Evolutionary conservation across 306 rosid genomes (phyloP).

Genomic region (Trichosanthes truncata): DNA sequence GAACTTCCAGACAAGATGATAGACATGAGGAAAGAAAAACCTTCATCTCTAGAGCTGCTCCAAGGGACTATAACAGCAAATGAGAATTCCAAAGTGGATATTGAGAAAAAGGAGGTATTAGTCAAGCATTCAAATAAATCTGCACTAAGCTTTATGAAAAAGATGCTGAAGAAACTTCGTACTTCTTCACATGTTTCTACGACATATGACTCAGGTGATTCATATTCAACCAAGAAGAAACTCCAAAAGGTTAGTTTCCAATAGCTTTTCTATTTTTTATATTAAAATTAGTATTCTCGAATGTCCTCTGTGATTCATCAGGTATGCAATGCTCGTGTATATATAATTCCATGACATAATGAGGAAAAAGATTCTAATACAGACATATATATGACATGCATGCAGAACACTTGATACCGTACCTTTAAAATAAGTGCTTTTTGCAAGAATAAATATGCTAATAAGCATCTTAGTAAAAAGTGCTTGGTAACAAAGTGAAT

Average conservation of each 20-base stretch:
- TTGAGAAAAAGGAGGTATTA: conserved; percentile 25
- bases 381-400: neutral
- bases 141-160: conserved; percentile 45
- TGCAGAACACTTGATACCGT: neutral
- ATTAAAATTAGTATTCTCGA: neutral
- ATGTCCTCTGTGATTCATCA: neutral
- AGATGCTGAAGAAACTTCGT: conserved; percentile 42
- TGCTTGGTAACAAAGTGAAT: neutral
- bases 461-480: neutral
- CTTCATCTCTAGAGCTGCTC: conserved; percentile 56
- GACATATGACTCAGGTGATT: conserved; percentile 12
- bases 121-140: conserved; percentile 35
- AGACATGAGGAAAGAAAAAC: conserved; percentile 49
- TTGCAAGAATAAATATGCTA: neutral
- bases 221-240: conserved; percentile 40
- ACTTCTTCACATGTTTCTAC: conserved; percentile 32
- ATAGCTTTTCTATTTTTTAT: neutral
- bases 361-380: neutral
- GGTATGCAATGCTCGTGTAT: neutral
- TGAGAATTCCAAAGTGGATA: conserved; percentile 22
- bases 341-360: neutral
- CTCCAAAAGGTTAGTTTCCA: conserved; percentile 53
- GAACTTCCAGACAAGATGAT: conserved; percentile 40
- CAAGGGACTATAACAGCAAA: conserved; percentile 39
- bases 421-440: neutral